Evolutionary conservation across 345 rosid species (phyloP).

Genomic region (Noccaea caerulescens): DNA sequence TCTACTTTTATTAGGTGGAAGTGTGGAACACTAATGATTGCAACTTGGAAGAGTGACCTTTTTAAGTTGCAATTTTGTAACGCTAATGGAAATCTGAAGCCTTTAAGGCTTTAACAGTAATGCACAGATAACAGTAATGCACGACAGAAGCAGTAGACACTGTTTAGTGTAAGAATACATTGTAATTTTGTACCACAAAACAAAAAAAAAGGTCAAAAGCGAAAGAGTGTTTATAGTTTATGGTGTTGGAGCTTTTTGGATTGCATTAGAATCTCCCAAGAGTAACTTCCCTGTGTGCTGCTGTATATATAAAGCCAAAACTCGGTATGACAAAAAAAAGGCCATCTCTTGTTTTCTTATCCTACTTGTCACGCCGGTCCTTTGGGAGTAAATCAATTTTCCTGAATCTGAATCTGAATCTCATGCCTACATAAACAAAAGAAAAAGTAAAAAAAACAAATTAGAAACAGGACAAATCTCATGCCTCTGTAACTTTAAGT

Average conservation of each 20-base stretch:
- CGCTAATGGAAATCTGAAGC: not conserved
- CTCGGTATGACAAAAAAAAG: slow-evolving; percentile 26
- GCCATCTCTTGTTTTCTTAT: slow-evolving; percentile 33
- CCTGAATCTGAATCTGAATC: slow-evolving; percentile 76
- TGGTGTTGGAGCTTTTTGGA: slow-evolving; percentile 27
- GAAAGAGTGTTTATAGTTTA: slow-evolving; percentile 18
- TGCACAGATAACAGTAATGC: not conserved
- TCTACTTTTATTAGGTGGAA: not conserved
- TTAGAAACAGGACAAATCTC: slow-evolving; percentile 10
- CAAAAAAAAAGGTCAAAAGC: not conserved
- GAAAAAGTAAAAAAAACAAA: not conserved
- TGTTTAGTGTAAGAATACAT: slow-evolving; percentile 23
- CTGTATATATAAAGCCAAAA: slow-evolving; percentile 38
- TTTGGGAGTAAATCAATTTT: slow-evolving; percentile 80
- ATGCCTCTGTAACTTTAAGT: not conserved
- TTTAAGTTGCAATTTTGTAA: not conserved
- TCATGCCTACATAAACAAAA: slow-evolving; percentile 56
- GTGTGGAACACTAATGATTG: too few relatives aligned
- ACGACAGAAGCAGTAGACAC: not conserved
- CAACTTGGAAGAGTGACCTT: too few relatives aligned
- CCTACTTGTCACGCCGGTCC: slow-evolving; percentile 72
- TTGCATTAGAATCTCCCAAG: slow-evolving; percentile 31
- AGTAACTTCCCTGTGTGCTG: slow-evolving; percentile 12
- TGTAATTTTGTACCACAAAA: slow-evolving; percentile 27
- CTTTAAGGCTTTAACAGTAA: not conserved